Evolutionary conservation across 106 monocot species (phyloP).

Genomic region (Posidonia australis): DNA sequence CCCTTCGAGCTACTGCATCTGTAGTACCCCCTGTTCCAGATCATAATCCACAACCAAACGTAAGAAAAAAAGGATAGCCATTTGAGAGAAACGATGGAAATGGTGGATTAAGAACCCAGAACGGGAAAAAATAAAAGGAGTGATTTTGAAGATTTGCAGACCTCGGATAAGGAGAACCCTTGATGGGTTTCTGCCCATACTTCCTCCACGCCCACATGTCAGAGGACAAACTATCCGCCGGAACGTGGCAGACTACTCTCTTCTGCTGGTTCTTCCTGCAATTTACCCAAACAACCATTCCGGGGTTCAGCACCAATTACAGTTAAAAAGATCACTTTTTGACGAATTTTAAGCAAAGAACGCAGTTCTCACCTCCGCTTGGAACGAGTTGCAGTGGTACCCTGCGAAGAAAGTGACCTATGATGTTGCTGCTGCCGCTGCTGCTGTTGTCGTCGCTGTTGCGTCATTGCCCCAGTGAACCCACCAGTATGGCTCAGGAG

Average conservation of each 20-base stretch:
- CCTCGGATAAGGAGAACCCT: constrained; percentile 86
- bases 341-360: neutral
- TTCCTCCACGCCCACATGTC: constrained; percentile 93
- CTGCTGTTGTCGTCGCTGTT: neutral
- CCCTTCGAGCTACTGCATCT: constrained; percentile 86
- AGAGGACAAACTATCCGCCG: constrained; percentile 42
- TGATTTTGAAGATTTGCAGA: constrained; percentile 8
- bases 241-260: constrained; percentile 61
- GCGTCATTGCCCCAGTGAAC: neutral
- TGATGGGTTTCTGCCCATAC: constrained; percentile 96
- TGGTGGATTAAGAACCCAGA: neutral
- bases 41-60: no score
- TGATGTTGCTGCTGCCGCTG: constrained; percentile 3
- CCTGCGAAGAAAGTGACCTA: neutral
- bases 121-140: no score
- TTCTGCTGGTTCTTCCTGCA: constrained; percentile 71
- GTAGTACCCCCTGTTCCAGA: constrained; percentile 65
- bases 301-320: neutral
- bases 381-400: constrained; percentile 3
- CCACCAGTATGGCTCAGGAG: neutral
- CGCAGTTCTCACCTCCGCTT: constrained; percentile 21
- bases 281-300: neutral
- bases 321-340: neutral
- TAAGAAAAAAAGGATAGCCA: neutral
- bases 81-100: neutral